phyloP scores from a whole-genome alignment of 106 monocot genomes.

The Acorus gramineus region DNA sequence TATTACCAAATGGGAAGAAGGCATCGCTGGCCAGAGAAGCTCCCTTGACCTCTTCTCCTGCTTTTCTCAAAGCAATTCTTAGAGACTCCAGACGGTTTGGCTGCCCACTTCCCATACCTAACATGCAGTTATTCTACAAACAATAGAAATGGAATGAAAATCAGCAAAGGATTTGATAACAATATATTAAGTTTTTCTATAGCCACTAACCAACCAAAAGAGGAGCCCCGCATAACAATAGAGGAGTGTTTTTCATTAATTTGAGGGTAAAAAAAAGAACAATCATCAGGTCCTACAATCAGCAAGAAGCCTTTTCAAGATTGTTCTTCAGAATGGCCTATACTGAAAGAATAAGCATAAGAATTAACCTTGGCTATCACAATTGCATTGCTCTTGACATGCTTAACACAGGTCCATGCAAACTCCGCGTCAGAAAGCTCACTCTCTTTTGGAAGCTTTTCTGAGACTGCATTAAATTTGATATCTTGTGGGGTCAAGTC shows the following conservation, averaged over 20 bases:
- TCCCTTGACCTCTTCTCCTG: slow-evolving; percentile 85
- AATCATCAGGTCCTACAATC: too few relatives aligned
- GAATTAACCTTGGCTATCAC: slow-evolving; percentile 90
- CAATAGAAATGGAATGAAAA: background rate
- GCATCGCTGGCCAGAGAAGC: slow-evolving; percentile 97
- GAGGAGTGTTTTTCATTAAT: too few relatives aligned
- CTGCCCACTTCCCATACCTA: slow-evolving; percentile 99
- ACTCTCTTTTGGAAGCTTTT: slow-evolving; percentile 37
- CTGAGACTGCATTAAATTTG: slow-evolving; percentile 49
- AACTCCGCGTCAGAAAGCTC: slow-evolving; percentile 75
- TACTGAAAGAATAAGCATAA: slow-evolving; percentile 1
- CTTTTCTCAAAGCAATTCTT: slow-evolving; percentile 86
- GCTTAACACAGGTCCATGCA: slow-evolving; percentile 95
- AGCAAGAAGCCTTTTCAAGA: too few relatives aligned
- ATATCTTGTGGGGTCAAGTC: slow-evolving; percentile 71
- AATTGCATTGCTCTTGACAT: slow-evolving; percentile 98
- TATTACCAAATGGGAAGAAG: slow-evolving; percentile 88
- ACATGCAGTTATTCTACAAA: slow-evolving; percentile 79
- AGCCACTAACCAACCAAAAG: too few relatives aligned
- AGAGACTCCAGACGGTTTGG: slow-evolving; percentile 87
- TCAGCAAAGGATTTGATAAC: background rate
- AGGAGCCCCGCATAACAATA: too few relatives aligned
- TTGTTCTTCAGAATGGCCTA: too few relatives aligned
- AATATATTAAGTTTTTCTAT: too few relatives aligned
- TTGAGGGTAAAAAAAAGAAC: too few relatives aligned